Conservation (phyloP, 495 filamentous ascomycete genomes). For the Penicillium taxi region DNA sequence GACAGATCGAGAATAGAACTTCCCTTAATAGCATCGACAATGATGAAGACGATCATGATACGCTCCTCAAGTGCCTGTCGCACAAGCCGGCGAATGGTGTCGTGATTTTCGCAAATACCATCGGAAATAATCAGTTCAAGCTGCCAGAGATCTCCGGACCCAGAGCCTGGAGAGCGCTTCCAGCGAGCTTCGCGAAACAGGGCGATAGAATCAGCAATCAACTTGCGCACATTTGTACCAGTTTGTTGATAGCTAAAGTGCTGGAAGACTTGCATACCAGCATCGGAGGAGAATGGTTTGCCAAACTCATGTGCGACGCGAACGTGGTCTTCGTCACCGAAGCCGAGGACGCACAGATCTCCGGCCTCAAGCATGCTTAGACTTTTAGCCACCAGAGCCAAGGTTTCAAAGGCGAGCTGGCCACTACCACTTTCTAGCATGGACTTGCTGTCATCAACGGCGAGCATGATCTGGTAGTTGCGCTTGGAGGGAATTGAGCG, state of each 20-base stretch:
- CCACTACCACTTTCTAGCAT: conserved; percentile 72
- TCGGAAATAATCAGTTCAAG: conserved; percentile 87
- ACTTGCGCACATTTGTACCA: conserved; percentile 71
- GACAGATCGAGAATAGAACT: conserved; percentile 73
- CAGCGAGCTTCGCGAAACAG: conserved; percentile 71
- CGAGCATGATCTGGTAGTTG: conserved; percentile 92
- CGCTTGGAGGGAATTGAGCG: conserved; percentile 84
- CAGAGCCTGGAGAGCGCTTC: conserved; percentile 45
- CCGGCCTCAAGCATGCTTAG: conserved; percentile 89
- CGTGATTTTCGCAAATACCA: conserved; percentile 85
- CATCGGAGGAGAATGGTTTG: conserved; percentile 72
- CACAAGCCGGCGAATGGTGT: conserved; percentile 69
- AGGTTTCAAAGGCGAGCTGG: conserved; percentile 78
- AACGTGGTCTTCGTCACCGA: conserved; percentile 65
- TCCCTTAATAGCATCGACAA: conserved; percentile 71
- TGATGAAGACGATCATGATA: conserved; percentile 97
- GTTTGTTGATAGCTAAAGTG: conserved; percentile 80
- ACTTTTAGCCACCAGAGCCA: conserved; percentile 77
- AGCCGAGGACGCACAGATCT: conserved; percentile 80
- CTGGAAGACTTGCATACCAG: conserved; percentile 73
- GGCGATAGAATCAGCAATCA: conserved; percentile 67
- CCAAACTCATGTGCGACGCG: conserved; percentile 85
- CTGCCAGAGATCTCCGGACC: conserved; percentile 84
- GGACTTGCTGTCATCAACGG: conserved; percentile 88
- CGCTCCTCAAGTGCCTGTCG: conserved; percentile 82